Conservation (phyloP, 1,284 basidiomycete genomes). For the Sporisorium sorghi region DNA sequence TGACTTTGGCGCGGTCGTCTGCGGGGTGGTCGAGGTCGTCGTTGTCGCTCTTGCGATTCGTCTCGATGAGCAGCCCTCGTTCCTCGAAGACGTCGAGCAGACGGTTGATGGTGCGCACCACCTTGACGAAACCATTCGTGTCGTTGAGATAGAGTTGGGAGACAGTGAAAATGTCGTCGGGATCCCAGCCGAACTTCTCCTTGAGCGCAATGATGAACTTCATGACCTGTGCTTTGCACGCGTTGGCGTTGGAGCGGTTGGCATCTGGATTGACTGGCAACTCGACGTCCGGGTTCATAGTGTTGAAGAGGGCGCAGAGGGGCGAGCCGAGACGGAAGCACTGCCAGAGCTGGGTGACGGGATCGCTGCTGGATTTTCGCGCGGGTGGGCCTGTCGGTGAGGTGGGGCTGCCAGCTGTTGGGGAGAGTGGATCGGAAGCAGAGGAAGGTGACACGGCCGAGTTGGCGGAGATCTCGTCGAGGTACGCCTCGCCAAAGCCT, state of each 20-base stretch:
- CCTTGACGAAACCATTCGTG: slow-evolving; percentile 92
- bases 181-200: slow-evolving; percentile 71
- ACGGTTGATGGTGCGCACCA: slow-evolving; percentile 88
- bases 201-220: slow-evolving; percentile 74
- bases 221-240: slow-evolving; percentile 75
- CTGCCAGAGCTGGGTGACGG: slow-evolving; percentile 91
- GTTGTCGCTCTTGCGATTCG: slow-evolving; percentile 70
- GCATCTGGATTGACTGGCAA: slow-evolving; percentile 73
- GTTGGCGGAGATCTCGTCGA: slow-evolving; percentile 39
- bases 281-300: slow-evolving; percentile 77
- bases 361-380: slow-evolving; percentile 62
- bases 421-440: slow-evolving; percentile 24
- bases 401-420: slow-evolving; percentile 26
- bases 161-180: slow-evolving; percentile 74
- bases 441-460: slow-evolving; percentile 30
- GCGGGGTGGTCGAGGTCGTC: slow-evolving; percentile 59
- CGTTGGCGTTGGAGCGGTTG: slow-evolving; percentile 77
- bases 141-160: slow-evolving; percentile 84
- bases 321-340: slow-evolving; percentile 91
- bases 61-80: slow-evolving; percentile 77
- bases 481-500: slow-evolving; percentile 65
- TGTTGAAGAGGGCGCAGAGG: slow-evolving; percentile 94
- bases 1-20: slow-evolving; percentile 80
- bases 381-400: slow-evolving; percentile 21
- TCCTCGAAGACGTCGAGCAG: slow-evolving; percentile 85